Percentiles rank a stretch among this genome's conserved stretches.
These are phyloP conservation scores for Naganishia vaughanmartiniae DNA, from an alignment of 768 basidiomycete species.

Conservation along the genomic window DNA sequence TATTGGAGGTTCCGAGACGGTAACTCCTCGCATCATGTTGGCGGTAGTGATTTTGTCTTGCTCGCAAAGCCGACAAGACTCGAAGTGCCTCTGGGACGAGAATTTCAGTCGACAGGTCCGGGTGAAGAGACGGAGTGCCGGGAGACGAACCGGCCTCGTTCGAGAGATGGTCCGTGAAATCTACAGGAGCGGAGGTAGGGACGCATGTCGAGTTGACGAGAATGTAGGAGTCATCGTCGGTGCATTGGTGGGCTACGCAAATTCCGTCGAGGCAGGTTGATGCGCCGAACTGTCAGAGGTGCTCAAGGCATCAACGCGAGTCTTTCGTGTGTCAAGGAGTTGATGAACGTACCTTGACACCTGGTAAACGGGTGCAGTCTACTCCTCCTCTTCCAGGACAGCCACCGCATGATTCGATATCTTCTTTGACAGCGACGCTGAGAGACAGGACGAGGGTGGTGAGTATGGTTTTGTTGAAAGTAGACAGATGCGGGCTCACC, in stretches of 20 bases:
- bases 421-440: slow-evolving; percentile 4
- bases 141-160: neutral
- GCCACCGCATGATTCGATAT: slow-evolving; percentile 4
- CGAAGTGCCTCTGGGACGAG: neutral
- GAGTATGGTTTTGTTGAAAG: neutral
- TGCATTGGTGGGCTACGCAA: neutral
- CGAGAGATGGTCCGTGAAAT: neutral
- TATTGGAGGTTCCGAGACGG: neutral
- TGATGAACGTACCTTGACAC: neutral
- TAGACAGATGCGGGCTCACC: neutral
- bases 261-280: neutral
- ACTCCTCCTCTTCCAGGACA: neutral
- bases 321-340: neutral
- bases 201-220: neutral
- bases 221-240: neutral
- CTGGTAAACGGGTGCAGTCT: neutral
- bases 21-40: neutral
- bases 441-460: neutral
- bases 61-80: neutral
- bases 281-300: neutral
- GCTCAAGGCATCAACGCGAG: neutral
- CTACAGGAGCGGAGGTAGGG: neutral
- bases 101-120: neutral
- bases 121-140: neutral
- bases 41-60: neutral